Base-by-base conservation (phyloP, 257 asterid species). In the Verbascum thapsus region DNA sequence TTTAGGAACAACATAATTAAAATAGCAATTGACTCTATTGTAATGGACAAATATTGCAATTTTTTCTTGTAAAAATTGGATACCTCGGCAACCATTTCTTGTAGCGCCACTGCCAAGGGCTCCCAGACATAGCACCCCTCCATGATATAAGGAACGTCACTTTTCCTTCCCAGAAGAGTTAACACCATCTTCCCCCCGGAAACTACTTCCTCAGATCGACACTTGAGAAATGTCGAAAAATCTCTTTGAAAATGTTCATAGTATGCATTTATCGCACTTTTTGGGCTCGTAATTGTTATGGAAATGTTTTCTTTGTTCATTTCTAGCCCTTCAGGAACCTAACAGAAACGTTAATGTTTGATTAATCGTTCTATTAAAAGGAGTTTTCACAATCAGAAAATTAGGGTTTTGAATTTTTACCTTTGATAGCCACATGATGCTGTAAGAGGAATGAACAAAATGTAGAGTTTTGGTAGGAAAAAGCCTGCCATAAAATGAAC, bases 391-490 rank as follows among this genome's bases (percentile, higher is more conserved):
- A n/a, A n/a, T n/a, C n/a, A n/a, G n/a, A n/a, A n/a, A n/a, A n/a
- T n/a, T n/a, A n/a, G n/a, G n/a, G n/a, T n/a, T n/a, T n/a, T n/a
- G n/a, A n/a, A n/a, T n/a, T n/a, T 44, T 7, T 68, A 70, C 89
- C 76, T 70, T 71, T 62, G 91, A 85, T 2, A 83, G 78, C 91
- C 95, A 85, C 79, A 76, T 81, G 67, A 85, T 86, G 58, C 91
- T 82, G 59, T 78, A 88, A 52, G 88, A 81, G 17, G 95, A 83
- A 68, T 88, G 86, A 50, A 83, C 69, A 68, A 88, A 88, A 70
- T 86, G 92, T 8, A 88, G 69, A 10, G 58, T 70, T 2, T 66
- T 60, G 4, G 83, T 47, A 0, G 88, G 69, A n/a, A 81, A 88
- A n/a, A 88, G 88, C 60, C 90, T 75, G 11, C 66, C 67, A 10